Base-by-base conservation (phyloP, 1,284 basidiomycete species). In the Apiotrichum sp. region DNA sequence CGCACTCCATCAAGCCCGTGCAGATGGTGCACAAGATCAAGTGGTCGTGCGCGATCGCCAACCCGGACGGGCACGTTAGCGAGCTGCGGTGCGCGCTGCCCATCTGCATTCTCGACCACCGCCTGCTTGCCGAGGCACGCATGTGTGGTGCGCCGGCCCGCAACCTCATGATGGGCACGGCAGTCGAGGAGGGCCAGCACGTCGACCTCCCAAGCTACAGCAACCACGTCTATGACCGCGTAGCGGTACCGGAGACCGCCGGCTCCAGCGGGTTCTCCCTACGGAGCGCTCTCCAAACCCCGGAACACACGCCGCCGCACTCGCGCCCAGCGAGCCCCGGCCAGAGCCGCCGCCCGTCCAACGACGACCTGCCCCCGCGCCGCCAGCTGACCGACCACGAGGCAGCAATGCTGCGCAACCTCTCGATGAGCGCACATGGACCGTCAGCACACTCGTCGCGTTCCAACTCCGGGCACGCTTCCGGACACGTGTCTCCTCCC, bases 11-110 rank as follows among this genome's bases (percentile, higher is more conserved):
- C 47, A 72, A 78, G 58, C 90, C 90, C 1, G 84, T 91, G 51
- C 78, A 79, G 44, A 80, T 91, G 31, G 80, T 79, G 6, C 89
- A 95, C 75, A 79, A 79, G 65, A 75, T 80, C 70, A 80, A 80
- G 64, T 80, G 79, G 79, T 77, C 74, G 11, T 78, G 78, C 65
- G 78, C 88, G 50, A 86, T 93, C 68, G 80, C 81, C 59, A 95
- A 93, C 68, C 79, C 80, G n/a, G 90, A 93, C 70, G 89, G 89
- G 0, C 90, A 93, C 70, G 86, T 85, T 1, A 93, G 89, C 3
- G 91, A 95, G 75, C 80, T 97, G 22, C 84, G 92, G 7, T 96
- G 92, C 71, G 92, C 91, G 0, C 80, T 96, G 1, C 93, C 92
- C 0, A 78, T 97, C 39, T 83, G 88, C 65, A 80, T 96, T 42